phyloP scores from a whole-genome alignment of 345 rosid genomes.

The Nasturtium officinale region DNA sequence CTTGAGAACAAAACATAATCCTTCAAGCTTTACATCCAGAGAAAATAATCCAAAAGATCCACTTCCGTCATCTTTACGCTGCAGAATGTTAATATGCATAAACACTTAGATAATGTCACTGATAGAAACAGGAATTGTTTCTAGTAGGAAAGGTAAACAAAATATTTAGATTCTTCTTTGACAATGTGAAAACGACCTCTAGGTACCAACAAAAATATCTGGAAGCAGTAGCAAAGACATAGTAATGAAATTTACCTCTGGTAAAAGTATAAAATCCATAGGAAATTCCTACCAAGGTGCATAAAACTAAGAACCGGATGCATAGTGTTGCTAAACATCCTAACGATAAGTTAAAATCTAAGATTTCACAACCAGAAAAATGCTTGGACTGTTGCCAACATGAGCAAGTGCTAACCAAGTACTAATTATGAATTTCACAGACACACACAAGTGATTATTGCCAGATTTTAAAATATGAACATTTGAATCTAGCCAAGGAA shows the following conservation, averaged over 20 bases:
- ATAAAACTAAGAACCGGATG: background rate
- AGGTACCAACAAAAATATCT: constrained; percentile 16
- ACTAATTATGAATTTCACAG: constrained; percentile 17
- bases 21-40: constrained; percentile 60
- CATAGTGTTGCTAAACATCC: constrained; percentile 6
- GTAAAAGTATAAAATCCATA: constrained; percentile 3
- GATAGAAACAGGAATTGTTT: constrained; percentile 1
- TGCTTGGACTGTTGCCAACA: constrained; percentile 1
- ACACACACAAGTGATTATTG: constrained; percentile 1
- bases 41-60: constrained; percentile 67
- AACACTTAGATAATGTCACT: constrained; percentile 14
- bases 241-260: background rate
- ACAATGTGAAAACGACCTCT: constrained; percentile 16
- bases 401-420: constrained; percentile 7
- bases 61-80: constrained; percentile 61
- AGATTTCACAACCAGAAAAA: constrained; percentile 3
- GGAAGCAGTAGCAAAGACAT: constrained; percentile 17
- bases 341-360: background rate
- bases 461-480: constrained; percentile 9
- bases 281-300: background rate
- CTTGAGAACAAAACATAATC: constrained; percentile 88
- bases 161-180: background rate
- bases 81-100: constrained; percentile 45
- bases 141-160: background rate
- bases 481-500: constrained; percentile 6